Evolutionary conservation across 768 basidiomycete species (phyloP).

Genomic region (Phylloporus sp.): DNA sequence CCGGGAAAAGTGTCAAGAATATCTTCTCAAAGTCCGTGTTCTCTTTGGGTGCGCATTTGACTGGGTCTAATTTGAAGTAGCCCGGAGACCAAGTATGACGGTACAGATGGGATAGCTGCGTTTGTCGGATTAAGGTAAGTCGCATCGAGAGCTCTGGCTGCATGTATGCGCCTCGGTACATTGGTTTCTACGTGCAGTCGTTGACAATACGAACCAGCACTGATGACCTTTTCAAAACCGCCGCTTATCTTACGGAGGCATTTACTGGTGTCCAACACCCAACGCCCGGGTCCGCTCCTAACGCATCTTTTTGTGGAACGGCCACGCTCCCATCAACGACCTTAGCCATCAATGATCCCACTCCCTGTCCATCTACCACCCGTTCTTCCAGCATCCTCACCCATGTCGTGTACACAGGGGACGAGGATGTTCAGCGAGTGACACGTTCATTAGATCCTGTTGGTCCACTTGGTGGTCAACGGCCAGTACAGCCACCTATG

Average conservation of each 20-base stretch:
- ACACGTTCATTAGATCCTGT: background rate
- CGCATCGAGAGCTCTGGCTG: background rate
- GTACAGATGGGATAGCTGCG: slow-evolving; percentile 63
- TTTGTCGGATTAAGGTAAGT: slow-evolving; percentile 67
- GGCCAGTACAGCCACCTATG: background rate
- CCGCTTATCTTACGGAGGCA: slow-evolving; percentile 71
- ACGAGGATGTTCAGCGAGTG: background rate
- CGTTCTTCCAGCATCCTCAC: slow-evolving; percentile 25
- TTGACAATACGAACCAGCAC: slow-evolving; percentile 40
- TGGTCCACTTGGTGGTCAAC: background rate
- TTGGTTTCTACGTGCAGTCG: background rate
- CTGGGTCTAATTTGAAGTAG: slow-evolving; percentile 28
- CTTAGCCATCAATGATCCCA: background rate
- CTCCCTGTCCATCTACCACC: slow-evolving; percentile 1
- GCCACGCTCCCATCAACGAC: background rate
- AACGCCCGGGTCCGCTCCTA: background rate
- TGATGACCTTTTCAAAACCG: slow-evolving; percentile 74
- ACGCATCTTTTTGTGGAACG: slow-evolving; percentile 12
- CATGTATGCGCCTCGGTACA: background rate
- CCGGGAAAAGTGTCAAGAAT: slow-evolving; percentile 52
- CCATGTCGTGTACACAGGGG: slow-evolving; percentile 15
- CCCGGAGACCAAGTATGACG: slow-evolving; percentile 61
- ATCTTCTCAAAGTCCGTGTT: slow-evolving; percentile 44
- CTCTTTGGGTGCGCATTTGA: background rate
- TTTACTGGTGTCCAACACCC: slow-evolving; percentile 36